phyloP scores from a whole-genome alignment of 768 basidiomycete genomes.

The Mycena epipterygia region DNA sequence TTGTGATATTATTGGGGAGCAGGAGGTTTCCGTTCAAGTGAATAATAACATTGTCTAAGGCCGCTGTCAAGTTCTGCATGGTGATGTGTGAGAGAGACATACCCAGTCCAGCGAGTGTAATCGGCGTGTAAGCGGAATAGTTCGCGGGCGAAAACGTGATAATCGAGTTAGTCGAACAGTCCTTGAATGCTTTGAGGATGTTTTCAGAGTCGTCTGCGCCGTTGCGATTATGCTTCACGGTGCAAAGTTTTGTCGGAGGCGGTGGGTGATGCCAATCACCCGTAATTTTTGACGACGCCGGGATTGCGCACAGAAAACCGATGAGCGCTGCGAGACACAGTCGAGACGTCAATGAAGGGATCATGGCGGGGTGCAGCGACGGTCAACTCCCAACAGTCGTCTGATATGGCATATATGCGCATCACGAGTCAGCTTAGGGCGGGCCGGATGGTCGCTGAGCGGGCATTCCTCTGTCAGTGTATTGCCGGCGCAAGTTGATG shows the following conservation, averaged over 20 bases:
- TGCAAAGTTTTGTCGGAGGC: constrained; percentile 35
- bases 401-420: not conserved
- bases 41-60: constrained; percentile 56
- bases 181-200: constrained; percentile 52
- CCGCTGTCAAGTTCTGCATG: not conserved
- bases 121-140: constrained; percentile 54
- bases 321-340: constrained; percentile 3
- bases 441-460: constrained; percentile 13
- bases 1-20: constrained; percentile 58
- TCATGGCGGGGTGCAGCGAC: not conserved
- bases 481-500: not conserved
- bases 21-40: constrained; percentile 58
- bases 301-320: not conserved
- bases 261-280: not conserved
- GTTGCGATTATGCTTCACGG: constrained; percentile 43
- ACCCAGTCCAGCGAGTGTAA: constrained; percentile 51
- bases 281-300: not conserved
- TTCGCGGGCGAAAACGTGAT: constrained; percentile 52
- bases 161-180: constrained; percentile 49
- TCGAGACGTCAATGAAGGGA: not conserved
- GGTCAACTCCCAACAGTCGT: not conserved
- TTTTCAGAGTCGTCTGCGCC: constrained; percentile 51
- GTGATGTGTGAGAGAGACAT: constrained; percentile 12
- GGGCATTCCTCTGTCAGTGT: not conserved
- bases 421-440: constrained; percentile 14